Evolutionary conservation across 2,329 filamentous ascomycete genomes (phyloP).

Genomic region (Epichloe typhina): DNA sequence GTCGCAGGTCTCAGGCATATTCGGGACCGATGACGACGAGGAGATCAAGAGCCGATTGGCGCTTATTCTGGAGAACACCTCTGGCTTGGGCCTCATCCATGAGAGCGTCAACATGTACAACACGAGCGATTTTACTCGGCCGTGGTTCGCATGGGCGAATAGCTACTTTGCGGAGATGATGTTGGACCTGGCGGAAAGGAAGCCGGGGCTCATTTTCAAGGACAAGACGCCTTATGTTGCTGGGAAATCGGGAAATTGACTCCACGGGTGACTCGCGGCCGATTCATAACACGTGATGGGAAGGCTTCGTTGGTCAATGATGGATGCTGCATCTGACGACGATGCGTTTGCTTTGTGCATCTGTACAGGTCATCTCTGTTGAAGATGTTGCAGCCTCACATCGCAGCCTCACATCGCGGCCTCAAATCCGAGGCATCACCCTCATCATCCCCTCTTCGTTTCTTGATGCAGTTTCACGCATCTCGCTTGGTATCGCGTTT

Average conservation of each 20-base stretch:
- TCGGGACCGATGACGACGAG: constrained; percentile 29
- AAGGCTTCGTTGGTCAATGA: no score
- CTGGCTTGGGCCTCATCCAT: constrained; percentile 32
- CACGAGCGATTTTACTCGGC: constrained; percentile 25
- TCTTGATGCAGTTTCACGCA: no score
- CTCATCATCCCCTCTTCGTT: no score
- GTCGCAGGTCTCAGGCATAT: constrained; percentile 38
- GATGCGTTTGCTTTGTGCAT: no score
- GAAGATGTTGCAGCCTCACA: no score
- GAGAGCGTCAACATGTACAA: constrained; percentile 33
- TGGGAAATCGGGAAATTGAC: background rate
- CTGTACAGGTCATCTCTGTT: no score
- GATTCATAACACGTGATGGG: no score
- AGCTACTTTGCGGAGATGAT: constrained; percentile 30
- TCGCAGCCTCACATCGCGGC: no score
- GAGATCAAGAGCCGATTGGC: constrained; percentile 22
- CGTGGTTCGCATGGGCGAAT: constrained; percentile 34
- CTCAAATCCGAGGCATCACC: no score
- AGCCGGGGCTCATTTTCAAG: constrained; percentile 55
- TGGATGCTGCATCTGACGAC: no score
- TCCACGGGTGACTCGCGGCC: no score
- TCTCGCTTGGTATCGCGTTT: no score
- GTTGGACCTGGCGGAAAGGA: constrained; percentile 66
- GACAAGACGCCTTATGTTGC: constrained; percentile 1
- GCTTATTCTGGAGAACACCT: constrained; percentile 27